A percentile compares a stretch with the other conserved stretches of the same genome.
These are phyloP conservation scores for Graphilbum fragrans DNA, from an alignment of 2,329 filamentous ascomycete genomes.

Conservation along the genomic window DNA sequence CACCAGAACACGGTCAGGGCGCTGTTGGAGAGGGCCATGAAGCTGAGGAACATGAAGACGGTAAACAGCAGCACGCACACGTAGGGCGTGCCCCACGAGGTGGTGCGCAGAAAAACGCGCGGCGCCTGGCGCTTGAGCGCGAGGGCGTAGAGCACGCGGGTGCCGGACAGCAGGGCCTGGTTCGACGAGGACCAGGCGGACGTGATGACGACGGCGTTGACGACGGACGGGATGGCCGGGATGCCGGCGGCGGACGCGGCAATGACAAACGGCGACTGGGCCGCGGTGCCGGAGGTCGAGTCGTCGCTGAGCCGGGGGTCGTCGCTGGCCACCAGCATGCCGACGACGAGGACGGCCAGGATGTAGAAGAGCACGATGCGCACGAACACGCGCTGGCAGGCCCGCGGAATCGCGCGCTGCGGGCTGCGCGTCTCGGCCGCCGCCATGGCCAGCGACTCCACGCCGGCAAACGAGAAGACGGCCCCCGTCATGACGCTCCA, in stretches of 20 bases:
- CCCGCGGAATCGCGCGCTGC: conserved; percentile 56
- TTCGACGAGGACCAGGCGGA: conserved; percentile 61
- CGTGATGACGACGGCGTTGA: conserved; percentile 67
- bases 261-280: conserved; percentile 55
- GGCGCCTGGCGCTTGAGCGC: conserved; percentile 48
- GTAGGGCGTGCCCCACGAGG: conserved; percentile 41
- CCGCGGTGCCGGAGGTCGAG: conserved; percentile 35
- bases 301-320: conserved; percentile 35
- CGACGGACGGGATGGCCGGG: conserved; percentile 53
- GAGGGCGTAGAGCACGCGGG: conserved; percentile 46
- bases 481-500: conserved; percentile 45
- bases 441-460: conserved; percentile 34
- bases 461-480: conserved; percentile 46
- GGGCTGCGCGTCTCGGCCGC: conserved; percentile 64
- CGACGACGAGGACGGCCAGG: conserved; percentile 55
- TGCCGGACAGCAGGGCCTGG: conserved; percentile 48
- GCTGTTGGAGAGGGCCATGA: conserved; percentile 41
- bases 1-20: conserved; percentile 56
- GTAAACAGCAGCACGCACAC: conserved; percentile 30
- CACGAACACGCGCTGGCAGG: conserved; percentile 65
- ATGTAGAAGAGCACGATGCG: conserved; percentile 61
- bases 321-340: conserved; percentile 51
- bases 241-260: conserved; percentile 58
- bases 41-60: conserved; percentile 43
- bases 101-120: conserved; percentile 39